Evolutionary conservation across 495 filamentous ascomycete species (phyloP), one percentile per base, ranked within the genome.

Genomic region (Penicillium antarcticum): DNA sequence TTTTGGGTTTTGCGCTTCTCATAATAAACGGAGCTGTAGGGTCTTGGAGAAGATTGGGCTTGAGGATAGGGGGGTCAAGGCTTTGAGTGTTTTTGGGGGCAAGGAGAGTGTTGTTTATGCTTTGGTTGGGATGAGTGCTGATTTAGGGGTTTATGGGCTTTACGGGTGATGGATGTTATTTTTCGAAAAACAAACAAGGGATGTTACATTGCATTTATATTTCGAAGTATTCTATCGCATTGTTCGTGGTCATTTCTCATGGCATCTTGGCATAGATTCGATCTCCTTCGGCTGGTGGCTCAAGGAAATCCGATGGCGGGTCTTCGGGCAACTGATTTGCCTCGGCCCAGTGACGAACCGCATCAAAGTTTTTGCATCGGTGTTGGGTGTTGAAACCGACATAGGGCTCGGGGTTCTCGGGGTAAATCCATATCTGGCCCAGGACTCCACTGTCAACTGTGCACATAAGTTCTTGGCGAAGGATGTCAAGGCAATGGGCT

Each of bases 401-500:
- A 51, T 75, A 80, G 1, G 77, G 70, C 26, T 63, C 62, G 1
- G 79, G 78, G 16, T 57, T 42, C 4, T 70, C 56, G 0, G 60
- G 57, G 38, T 76, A 67, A 37, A 71, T 69, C 78, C 80, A 82
- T 16, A 82, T 69, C 45, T 82, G 77, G 2, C 78, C 79, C 3
- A 81, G 54, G 0, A 81, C 67, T 10, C 73, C 76, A 7, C 72
- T 74, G 49, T 82, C 80, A 11, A 72, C 62, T 4, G 69, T 74
- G 55, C 80, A 82, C 79, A 82, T 82, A 32, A 82, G 67, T 37
- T 80, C 71, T 42, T 82, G 78, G 5, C 80, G 71, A 46, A 82
- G 45, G 6, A 78, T 76, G 57, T 82, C 80, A 0, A 82, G 63
- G 49, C 80, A 83, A 48, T 84, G 78, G 6, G 75, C 67, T 75